phyloP scores from a whole-genome alignment of 2,329 filamentous ascomycete species.

The Pseudogymnoascus sp. region DNA sequence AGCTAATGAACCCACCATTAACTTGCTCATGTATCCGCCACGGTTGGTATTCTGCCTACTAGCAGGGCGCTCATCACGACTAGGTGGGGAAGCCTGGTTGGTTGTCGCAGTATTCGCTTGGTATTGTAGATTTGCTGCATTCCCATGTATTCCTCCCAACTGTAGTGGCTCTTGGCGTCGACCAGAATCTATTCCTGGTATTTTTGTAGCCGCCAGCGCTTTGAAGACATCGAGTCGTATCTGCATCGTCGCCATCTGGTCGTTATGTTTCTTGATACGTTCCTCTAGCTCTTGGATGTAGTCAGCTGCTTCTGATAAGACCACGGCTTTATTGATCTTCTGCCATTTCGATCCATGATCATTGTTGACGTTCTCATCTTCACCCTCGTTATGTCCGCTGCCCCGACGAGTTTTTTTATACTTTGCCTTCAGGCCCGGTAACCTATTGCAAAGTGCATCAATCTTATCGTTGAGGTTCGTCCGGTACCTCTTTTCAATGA shows the following conservation, averaged over 20 bases:
- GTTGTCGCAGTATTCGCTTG: slow-evolving; percentile 27
- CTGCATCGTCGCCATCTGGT: slow-evolving; percentile 75
- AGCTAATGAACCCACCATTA: slow-evolving; percentile 89
- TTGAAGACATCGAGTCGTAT: slow-evolving; percentile 65
- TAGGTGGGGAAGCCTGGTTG: slow-evolving; percentile 36
- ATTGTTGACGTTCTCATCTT: not conserved
- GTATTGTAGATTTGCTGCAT: slow-evolving; percentile 15
- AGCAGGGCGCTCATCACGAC: slow-evolving; percentile 46
- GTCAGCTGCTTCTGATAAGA: slow-evolving; percentile 90
- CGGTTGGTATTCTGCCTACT: slow-evolving; percentile 48
- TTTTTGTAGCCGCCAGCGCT: slow-evolving; percentile 72
- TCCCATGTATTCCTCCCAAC: slow-evolving; percentile 11
- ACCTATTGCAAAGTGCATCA: slow-evolving; percentile 9
- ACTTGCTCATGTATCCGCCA: slow-evolving; percentile 57
- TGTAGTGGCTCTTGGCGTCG: slow-evolving; percentile 40
- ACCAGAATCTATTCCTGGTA: slow-evolving; percentile 58
- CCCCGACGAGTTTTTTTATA: not conserved
- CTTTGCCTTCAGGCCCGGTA: not conserved
- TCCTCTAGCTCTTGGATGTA: slow-evolving; percentile 93
- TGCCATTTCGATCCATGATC: not conserved
- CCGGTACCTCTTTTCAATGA: slow-evolving; percentile 16
- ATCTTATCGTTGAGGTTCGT: slow-evolving; percentile 21
- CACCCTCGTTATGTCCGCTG: not conserved
- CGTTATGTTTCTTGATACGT: slow-evolving; percentile 70
- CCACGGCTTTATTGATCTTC: slow-evolving; percentile 25